Evolutionary conservation across 768 basidiomycete species (phyloP).

Genomic region (Galerina marginata): DNA sequence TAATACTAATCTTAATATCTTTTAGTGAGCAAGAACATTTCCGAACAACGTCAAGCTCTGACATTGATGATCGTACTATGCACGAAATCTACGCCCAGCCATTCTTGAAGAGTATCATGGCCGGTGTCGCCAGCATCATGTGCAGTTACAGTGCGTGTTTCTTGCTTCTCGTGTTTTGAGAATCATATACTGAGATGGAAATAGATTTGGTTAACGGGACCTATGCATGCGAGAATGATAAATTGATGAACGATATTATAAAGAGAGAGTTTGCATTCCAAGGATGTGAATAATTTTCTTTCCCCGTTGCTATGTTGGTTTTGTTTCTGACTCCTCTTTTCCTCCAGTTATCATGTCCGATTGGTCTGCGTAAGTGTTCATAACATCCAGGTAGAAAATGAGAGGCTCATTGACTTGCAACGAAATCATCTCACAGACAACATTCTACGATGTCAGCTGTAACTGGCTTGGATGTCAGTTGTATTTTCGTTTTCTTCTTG

Average conservation of each 20-base stretch:
- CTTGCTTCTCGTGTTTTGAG: not conserved
- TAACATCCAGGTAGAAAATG: not conserved
- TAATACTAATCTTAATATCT: not conserved
- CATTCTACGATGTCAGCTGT: conserved; percentile 62
- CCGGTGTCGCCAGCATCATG: conserved; percentile 76
- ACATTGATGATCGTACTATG: conserved; percentile 81
- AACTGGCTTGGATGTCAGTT: conserved; percentile 66
- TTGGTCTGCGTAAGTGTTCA: conserved; percentile 61
- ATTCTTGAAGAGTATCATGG: conserved; percentile 73
- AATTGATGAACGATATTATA: conserved; percentile 72
- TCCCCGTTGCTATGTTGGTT: not conserved
- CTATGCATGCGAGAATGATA: conserved; percentile 78
- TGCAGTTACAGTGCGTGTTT: conserved; percentile 69
- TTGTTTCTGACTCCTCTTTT: not conserved
- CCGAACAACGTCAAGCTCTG: conserved; percentile 59
- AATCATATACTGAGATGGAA: not conserved
- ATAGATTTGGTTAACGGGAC: conserved; percentile 71
- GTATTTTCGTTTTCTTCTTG: not conserved
- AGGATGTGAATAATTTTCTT: conserved; percentile 53
- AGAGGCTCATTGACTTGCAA: too few species aligned
- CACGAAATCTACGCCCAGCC: conserved; percentile 79
- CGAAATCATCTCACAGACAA: conserved; percentile 9
- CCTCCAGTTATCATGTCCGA: conserved; percentile 69
- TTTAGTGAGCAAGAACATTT: conserved; percentile 72
- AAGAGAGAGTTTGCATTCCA: conserved; percentile 81